phyloP scores from a whole-genome alignment of 371 early-diverging fungal species.

The Rhizopus arrhizus region DNA sequence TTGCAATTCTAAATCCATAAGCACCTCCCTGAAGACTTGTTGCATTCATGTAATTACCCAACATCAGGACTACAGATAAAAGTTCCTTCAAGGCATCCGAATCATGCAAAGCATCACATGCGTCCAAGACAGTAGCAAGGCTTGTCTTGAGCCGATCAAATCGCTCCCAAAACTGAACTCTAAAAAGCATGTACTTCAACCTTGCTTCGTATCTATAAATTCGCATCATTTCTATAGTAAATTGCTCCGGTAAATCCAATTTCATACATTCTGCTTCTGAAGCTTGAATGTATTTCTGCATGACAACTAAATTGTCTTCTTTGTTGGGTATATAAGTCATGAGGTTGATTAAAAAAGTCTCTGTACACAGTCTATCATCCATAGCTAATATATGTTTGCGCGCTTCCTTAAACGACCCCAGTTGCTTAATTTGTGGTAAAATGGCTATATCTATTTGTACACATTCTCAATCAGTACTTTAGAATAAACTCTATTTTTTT shows the following conservation, averaged over 20 bases:
- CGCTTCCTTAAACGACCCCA: constrained; percentile 38
- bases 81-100: constrained; percentile 45
- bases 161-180: constrained; percentile 52
- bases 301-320: constrained; percentile 46
- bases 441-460: constrained; percentile 41
- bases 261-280: constrained; percentile 43
- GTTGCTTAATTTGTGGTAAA: constrained; percentile 37
- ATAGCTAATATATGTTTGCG: constrained; percentile 37
- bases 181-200: constrained; percentile 51
- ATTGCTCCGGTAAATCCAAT: constrained; percentile 60
- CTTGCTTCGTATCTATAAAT: constrained; percentile 56
- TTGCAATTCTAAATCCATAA: constrained; percentile 52
- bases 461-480: not conserved
- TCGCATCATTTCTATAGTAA: constrained; percentile 53
- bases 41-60: constrained; percentile 65
- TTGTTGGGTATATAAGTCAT: constrained; percentile 41
- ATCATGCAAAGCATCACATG: constrained; percentile 43
- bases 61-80: constrained; percentile 49
- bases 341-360: constrained; percentile 53
- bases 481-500: not conserved
- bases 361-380: constrained; percentile 47
- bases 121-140: constrained; percentile 44
- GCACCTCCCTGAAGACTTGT: constrained; percentile 57
- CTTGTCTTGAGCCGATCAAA: constrained; percentile 42
- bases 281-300: constrained; percentile 51